Conservation (phyloP, 441 rosid species). For the Corymbia citriodora region DNA sequence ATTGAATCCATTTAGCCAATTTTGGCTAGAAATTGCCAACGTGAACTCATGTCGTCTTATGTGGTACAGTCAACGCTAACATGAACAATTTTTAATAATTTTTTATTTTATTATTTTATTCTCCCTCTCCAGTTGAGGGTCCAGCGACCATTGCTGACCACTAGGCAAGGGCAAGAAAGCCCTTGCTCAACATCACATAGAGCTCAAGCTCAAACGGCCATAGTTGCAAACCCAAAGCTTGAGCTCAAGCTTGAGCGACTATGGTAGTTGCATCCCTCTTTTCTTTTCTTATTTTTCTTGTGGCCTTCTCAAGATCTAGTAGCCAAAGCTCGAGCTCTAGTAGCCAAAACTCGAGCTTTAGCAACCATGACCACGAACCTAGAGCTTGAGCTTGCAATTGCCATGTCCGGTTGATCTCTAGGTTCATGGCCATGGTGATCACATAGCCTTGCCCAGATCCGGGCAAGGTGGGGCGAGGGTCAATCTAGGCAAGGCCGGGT, state of each 20-base stretch:
- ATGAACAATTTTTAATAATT: too few relatives aligned
- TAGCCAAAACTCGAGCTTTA: background rate
- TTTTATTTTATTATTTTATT: too few relatives aligned
- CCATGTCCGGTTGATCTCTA: background rate
- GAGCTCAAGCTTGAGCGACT: background rate
- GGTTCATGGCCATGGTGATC: background rate
- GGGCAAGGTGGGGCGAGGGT: too few relatives aligned
- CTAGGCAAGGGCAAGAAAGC: too few relatives aligned
- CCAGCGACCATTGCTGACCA: too few relatives aligned
- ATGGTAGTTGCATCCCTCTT: background rate
- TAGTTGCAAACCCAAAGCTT: background rate
- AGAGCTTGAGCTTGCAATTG: background rate
- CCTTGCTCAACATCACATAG: too few relatives aligned
- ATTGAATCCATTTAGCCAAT: background rate
- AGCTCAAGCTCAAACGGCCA: background rate
- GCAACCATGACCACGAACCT: too few relatives aligned
- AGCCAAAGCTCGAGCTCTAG: background rate
- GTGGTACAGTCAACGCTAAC: rapidly evolving
- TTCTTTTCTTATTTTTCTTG: too few relatives aligned
- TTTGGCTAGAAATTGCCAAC: background rate
- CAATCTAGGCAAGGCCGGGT: too few relatives aligned
- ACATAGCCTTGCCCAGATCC: background rate
- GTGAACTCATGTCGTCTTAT: rapidly evolving
- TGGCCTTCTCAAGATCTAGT: background rate
- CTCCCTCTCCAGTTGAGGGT: rapidly evolving